These are phyloP conservation scores for Neobulgaria alba DNA, from an alignment of 2,329 filamentous ascomycete species.

Conservation along the genomic window DNA sequence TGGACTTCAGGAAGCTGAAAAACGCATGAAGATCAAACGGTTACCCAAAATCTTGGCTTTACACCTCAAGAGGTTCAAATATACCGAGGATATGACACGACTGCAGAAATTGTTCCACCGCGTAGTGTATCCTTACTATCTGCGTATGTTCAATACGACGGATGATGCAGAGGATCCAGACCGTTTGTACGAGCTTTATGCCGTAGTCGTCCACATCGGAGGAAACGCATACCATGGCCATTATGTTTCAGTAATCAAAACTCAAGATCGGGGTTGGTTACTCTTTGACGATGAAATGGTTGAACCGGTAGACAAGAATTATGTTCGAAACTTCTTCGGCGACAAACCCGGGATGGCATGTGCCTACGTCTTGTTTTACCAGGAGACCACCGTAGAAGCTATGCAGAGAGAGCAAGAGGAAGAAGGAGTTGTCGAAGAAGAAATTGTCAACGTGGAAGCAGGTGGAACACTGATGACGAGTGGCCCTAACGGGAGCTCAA, in stretches of 20 bases:
- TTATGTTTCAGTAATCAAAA: slow-evolving; percentile 97
- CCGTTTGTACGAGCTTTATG: slow-evolving; percentile 90
- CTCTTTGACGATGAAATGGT: slow-evolving; percentile 98
- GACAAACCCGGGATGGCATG: slow-evolving; percentile 86
- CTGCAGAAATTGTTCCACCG: slow-evolving; percentile 95
- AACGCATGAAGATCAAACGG: slow-evolving; percentile 98
- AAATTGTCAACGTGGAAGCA: slow-evolving; percentile 49
- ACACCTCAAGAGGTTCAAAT: slow-evolving; percentile 96
- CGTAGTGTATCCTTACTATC: slow-evolving; percentile 93
- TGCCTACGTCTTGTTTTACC: slow-evolving; percentile 96
- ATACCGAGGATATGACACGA: slow-evolving; percentile 88
- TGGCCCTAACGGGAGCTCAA: too few species aligned
- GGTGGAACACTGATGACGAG: too few species aligned
- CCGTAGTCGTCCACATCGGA: slow-evolving; percentile 94
- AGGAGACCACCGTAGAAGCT: slow-evolving; percentile 70
- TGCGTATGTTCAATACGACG: slow-evolving; percentile 95
- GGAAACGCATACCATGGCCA: slow-evolving; percentile 96
- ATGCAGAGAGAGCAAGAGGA: slow-evolving; percentile 72
- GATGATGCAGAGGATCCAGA: slow-evolving; percentile 92
- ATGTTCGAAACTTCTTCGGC: slow-evolving; percentile 94
- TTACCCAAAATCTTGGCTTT: slow-evolving; percentile 85
- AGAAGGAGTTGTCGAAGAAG: slow-evolving; percentile 56
- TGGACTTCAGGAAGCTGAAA: slow-evolving; percentile 93
- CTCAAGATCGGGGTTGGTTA: slow-evolving; percentile 89
- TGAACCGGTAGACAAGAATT: slow-evolving; percentile 93